A percentile compares a stretch with the other conserved stretches of the same genome.
Evolutionary conservation across 495 filamentous ascomycete genomes (phyloP).

Genomic region (Lindgomyces ingoldianus): DNA sequence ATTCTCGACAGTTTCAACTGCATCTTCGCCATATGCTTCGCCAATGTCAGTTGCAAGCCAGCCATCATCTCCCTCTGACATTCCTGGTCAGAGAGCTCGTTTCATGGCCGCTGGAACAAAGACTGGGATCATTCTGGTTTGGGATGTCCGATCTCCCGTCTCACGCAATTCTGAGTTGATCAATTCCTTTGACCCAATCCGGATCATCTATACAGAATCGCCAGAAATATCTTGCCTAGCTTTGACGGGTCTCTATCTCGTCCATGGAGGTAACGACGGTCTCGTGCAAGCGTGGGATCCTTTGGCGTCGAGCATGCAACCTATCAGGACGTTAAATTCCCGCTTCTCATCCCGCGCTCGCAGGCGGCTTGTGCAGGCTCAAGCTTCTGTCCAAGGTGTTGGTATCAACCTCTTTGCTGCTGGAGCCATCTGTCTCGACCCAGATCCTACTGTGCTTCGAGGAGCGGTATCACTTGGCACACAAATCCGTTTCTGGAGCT

Average conservation of each 20-base stretch:
- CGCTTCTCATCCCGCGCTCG: constrained; percentile 80
- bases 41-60: constrained; percentile 55
- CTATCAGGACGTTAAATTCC: constrained; percentile 86
- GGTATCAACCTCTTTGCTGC: constrained; percentile 81
- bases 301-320: constrained; percentile 73
- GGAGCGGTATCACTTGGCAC: constrained; percentile 87
- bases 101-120: constrained; percentile 80
- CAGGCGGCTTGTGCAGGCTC: constrained; percentile 70
- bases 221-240: constrained; percentile 85
- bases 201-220: constrained; percentile 87
- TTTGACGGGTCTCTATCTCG: constrained; percentile 79
- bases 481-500: constrained; percentile 89
- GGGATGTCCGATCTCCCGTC: constrained; percentile 74
- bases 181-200: constrained; percentile 64
- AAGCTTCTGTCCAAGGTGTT: constrained; percentile 63
- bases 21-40: constrained; percentile 61
- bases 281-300: constrained; percentile 97
- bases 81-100: constrained; percentile 83
- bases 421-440: constrained; percentile 81
- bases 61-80: constrained; percentile 49
- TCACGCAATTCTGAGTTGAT: constrained; percentile 53
- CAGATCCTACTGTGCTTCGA: constrained; percentile 85
- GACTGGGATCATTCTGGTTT: constrained; percentile 74
- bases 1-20: constrained; percentile 55
- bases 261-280: constrained; percentile 93